Percentiles rank a stretch among this genome's conserved stretches.
phyloP scores from a whole-genome alignment of 2,329 filamentous ascomycete genomes.

The Phoma sp. region DNA sequence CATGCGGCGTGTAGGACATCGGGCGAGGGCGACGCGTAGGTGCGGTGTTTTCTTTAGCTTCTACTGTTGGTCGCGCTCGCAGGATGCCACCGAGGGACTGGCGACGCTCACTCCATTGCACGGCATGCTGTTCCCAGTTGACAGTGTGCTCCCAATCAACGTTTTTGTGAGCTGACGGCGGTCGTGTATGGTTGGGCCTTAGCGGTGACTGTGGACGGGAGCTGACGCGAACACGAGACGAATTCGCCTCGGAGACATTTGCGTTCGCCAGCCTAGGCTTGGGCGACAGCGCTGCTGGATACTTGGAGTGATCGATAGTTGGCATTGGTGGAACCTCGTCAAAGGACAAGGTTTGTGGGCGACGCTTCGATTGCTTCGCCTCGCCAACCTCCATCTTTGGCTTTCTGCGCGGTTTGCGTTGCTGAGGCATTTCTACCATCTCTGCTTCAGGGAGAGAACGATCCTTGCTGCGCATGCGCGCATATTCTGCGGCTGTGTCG shows the following conservation, averaged over 20 bases:
- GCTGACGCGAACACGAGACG: conserved; percentile 10
- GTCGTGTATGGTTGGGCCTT: conserved; percentile 12
- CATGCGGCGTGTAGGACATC: conserved; percentile 7
- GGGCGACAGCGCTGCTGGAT: conserved; percentile 9
- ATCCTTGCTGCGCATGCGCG: conserved; percentile 46
- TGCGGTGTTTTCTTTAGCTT: conserved; percentile 14
- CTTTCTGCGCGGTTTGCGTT: conserved; percentile 39
- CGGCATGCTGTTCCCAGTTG: conserved; percentile 38
- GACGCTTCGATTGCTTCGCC: conserved; percentile 26
- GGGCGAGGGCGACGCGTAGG: conserved; percentile 2
- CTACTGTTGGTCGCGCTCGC: conserved; percentile 12
- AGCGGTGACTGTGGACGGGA: conserved; percentile 11
- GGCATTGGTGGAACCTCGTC: conserved; percentile 29
- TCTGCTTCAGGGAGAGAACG: conserved; percentile 27
- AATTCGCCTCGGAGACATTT: conserved; percentile 1
- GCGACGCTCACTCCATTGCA: conserved; percentile 39
- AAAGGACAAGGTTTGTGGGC: conserved; percentile 17
- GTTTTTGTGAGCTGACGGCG: conserved; percentile 18
- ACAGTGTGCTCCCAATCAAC: conserved; percentile 19
- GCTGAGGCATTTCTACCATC: conserved; percentile 28
- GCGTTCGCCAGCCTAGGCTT: conserved; percentile 17
- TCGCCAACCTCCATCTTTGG: conserved; percentile 32
- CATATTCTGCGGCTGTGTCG: conserved; percentile 43
- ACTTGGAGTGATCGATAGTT: conserved; percentile 25
- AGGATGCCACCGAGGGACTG: conserved; percentile 39